phyloP scores from a whole-genome alignment of 2,329 filamentous ascomycete species.

The Curvularia sp. region DNA sequence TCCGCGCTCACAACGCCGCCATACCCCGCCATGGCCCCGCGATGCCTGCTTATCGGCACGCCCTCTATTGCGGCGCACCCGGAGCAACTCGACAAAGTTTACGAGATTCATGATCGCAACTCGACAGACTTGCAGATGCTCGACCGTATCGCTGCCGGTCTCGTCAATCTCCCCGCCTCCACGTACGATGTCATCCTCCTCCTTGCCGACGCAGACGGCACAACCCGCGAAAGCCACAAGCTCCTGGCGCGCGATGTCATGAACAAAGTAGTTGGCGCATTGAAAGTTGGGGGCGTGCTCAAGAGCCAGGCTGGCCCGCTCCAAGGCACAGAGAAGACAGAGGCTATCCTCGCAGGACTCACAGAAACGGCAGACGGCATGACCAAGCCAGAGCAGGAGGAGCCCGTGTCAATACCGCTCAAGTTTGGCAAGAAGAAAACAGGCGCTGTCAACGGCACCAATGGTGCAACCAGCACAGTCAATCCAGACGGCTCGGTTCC shows the following conservation, averaged over 20 bases:
- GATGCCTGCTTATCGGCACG: slow-evolving; percentile 85
- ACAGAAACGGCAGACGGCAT: slow-evolving; percentile 70
- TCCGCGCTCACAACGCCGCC: slow-evolving; percentile 3
- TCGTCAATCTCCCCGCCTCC: slow-evolving; percentile 75
- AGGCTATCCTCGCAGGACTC: slow-evolving; percentile 84
- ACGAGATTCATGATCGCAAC: slow-evolving; percentile 75
- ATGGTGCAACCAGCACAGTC: slow-evolving; percentile 31
- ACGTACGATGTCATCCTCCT: slow-evolving; percentile 88
- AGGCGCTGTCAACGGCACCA: slow-evolving; percentile 33
- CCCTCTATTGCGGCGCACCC: slow-evolving; percentile 88
- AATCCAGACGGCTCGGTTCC: slow-evolving; percentile 49
- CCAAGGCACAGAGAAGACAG: slow-evolving; percentile 64
- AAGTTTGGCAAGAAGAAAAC: slow-evolving; percentile 71
- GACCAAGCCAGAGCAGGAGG: slow-evolving; percentile 71
- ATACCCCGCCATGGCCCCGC: slow-evolving; percentile 49
- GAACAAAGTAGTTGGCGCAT: slow-evolving; percentile 69
- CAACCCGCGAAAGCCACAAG: slow-evolving; percentile 64
- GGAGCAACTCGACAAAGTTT: slow-evolving; percentile 73
- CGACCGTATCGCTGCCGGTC: slow-evolving; percentile 82
- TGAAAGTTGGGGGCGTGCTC: slow-evolving; percentile 73
- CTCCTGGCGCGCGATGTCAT: slow-evolving; percentile 74
- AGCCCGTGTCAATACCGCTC: slow-evolving; percentile 65
- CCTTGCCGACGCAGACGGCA: slow-evolving; percentile 77
- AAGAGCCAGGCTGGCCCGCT: slow-evolving; percentile 72
- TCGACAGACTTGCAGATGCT: slow-evolving; percentile 96